These are phyloP conservation scores for Dionaea muscipula DNA, from an alignment of 179 eudicot genomes.

Conservation along the genomic window DNA sequence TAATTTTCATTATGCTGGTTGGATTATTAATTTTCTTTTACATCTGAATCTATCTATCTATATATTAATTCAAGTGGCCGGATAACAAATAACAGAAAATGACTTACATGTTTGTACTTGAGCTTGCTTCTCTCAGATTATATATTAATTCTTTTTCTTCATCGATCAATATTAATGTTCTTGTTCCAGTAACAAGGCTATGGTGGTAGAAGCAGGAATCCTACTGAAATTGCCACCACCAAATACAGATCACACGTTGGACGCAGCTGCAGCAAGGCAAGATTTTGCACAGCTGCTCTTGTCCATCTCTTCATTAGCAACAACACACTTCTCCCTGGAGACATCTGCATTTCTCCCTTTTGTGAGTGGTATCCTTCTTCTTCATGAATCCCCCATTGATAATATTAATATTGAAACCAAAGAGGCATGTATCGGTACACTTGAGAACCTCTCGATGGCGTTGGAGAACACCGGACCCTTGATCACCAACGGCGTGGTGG, in stretches of 20 bases:
- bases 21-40: no score
- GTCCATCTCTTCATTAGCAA: constrained; percentile 53
- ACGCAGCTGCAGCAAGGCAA: constrained; percentile 31
- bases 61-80: no score
- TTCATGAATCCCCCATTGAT: no score
- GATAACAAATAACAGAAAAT: no score
- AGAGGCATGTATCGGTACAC: constrained; percentile 35
- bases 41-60: no score
- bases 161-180: neutral
- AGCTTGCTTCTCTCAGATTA: no score
- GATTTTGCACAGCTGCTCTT: constrained; percentile 45
- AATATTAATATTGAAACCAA: constrained; percentile 35
- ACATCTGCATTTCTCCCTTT: constrained; percentile 37
- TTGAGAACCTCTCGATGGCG: constrained; percentile 54
- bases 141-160: neutral
- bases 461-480: constrained; percentile 39
- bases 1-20: no score
- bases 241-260: constrained; percentile 20
- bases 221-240: constrained; percentile 43
- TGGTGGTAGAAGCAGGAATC: constrained; percentile 76
- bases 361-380: constrained; percentile 27
- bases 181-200: constrained; percentile 62
- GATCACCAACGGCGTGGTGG: constrained; percentile 30
- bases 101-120: no score
- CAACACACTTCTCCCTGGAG: constrained; percentile 35